Percentiles rank a stretch among this genome's conserved stretches.
Conservation (phyloP, 441 rosid genomes). For the Syzygium syzygioides region DNA sequence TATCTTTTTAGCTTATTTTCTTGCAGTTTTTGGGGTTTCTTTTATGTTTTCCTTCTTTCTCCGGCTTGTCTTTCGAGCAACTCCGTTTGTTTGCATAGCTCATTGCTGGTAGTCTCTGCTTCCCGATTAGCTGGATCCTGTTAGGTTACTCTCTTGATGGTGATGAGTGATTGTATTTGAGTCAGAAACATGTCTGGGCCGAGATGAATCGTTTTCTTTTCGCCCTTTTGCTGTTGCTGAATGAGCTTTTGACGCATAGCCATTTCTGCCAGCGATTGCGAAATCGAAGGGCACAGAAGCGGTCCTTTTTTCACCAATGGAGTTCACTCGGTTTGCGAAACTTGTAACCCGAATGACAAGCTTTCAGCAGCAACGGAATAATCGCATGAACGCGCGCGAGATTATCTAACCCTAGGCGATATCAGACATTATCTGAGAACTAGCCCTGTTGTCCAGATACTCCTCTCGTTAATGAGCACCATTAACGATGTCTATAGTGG, state of each 20-base stretch:
- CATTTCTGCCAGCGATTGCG: background rate
- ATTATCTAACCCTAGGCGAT: background rate
- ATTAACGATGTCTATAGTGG: background rate
- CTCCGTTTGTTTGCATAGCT: background rate
- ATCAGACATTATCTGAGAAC: background rate
- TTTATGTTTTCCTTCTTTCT: background rate
- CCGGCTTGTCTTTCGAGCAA: background rate
- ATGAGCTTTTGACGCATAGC: background rate
- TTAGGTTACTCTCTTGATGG: background rate
- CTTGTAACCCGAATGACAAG: background rate
- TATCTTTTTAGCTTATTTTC: constrained; percentile 21
- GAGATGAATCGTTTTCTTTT: background rate
- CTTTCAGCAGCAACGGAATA: background rate
- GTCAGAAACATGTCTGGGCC: background rate
- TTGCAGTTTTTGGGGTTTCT: constrained; percentile 12
- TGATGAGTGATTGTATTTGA: background rate
- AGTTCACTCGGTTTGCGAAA: background rate
- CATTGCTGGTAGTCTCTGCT: background rate
- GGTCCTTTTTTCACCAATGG: background rate
- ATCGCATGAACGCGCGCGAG: background rate
- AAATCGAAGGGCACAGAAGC: background rate
- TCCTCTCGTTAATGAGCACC: background rate
- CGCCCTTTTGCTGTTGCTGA: background rate
- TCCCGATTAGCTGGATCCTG: background rate
- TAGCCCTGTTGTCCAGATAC: background rate